A percentile compares a stretch with the other conserved stretches of the same genome.
Evolutionary conservation across 2,329 filamentous ascomycete genomes (phyloP).

Genomic region (Sphaceloma murrayae): DNA sequence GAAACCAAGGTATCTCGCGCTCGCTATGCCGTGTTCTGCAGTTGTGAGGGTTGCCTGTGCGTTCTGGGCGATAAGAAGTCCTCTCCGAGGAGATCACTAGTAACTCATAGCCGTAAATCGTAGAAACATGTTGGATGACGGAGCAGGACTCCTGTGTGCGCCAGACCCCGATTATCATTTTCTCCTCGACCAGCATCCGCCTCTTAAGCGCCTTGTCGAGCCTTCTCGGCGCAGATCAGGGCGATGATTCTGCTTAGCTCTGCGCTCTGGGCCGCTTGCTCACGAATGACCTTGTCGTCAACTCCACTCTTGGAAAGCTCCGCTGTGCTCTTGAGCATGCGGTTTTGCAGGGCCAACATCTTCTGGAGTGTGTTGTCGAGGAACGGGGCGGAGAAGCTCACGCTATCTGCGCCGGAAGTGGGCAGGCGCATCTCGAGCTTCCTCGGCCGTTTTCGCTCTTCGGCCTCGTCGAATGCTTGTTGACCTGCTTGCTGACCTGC

Average conservation of each 20-base stretch:
- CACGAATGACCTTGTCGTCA: conserved; percentile 39
- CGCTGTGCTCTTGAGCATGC: conserved; percentile 41
- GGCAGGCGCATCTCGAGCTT: conserved; percentile 43
- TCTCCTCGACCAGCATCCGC: background rate
- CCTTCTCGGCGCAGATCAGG: conserved; percentile 45
- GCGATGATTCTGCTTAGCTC: conserved; percentile 43
- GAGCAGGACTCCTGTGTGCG: conserved; percentile 12
- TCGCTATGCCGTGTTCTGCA: conserved; percentile 14
- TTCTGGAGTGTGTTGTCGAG: conserved; percentile 45
- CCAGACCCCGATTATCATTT: conserved; percentile 1
- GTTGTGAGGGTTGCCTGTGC: background rate
- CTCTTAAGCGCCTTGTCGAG: conserved; percentile 36
- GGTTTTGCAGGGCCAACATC: conserved; percentile 41
- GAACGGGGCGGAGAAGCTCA: conserved; percentile 44
- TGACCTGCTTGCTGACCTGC: conserved; percentile 24
- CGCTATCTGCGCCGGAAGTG: conserved; percentile 28
- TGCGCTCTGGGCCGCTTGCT: conserved; percentile 42
- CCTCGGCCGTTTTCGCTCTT: conserved; percentile 36
- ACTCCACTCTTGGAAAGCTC: conserved; percentile 39
- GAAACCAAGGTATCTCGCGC: conserved; percentile 11
- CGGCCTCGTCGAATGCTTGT: conserved; percentile 22
- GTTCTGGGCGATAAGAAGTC: conserved; percentile 1
- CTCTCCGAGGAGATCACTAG: background rate
- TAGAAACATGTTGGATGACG: conserved; percentile 7
- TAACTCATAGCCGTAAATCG: conserved; percentile 16